Percentiles rank a stretch among this genome's conserved stretches.
Conservation (phyloP, 108 stramenopile genomes). For the Cyclostephanos tholiformis region DNA sequence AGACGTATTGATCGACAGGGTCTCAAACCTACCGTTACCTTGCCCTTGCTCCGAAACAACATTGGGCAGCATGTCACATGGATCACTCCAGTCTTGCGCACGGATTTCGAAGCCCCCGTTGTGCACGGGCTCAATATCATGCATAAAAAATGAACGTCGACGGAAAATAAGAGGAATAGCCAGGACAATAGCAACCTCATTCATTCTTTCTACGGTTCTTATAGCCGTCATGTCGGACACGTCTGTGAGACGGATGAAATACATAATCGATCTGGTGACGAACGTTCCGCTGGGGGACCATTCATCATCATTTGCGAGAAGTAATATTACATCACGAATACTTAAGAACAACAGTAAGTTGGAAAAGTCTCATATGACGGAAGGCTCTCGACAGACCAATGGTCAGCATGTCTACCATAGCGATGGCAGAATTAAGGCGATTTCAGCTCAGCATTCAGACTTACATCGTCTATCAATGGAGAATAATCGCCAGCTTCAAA, state of each 20-base stretch:
- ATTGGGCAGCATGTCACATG: conserved; percentile 4
- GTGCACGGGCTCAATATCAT: conserved; percentile 1
- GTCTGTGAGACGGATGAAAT: conserved; percentile 17
- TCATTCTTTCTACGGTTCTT: conserved; percentile 4
- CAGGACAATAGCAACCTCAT: background rate
- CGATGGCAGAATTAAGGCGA: background rate
- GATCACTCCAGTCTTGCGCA: background rate
- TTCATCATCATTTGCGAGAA: background rate
- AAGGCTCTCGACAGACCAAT: background rate
- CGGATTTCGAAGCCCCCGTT: background rate
- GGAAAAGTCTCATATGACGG: no score
- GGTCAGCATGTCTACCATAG: background rate
- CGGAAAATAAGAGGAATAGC: conserved; percentile 13
- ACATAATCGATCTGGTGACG: background rate
- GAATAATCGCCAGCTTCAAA: background rate
- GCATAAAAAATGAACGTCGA: background rate
- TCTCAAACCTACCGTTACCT: conserved; percentile 6
- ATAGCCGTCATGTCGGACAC: conserved; percentile 13
- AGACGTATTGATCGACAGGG: background rate
- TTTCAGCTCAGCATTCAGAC: background rate
- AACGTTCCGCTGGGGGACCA: background rate
- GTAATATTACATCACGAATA: no score
- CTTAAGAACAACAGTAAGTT: no score
- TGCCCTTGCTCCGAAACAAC: conserved; percentile 16
- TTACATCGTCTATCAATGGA: background rate